A percentile compares a stretch with the other conserved stretches of the same genome.
Conservation (phyloP, 1,139 yeast species). For the Protomyces lactucae-debilis region DNA sequence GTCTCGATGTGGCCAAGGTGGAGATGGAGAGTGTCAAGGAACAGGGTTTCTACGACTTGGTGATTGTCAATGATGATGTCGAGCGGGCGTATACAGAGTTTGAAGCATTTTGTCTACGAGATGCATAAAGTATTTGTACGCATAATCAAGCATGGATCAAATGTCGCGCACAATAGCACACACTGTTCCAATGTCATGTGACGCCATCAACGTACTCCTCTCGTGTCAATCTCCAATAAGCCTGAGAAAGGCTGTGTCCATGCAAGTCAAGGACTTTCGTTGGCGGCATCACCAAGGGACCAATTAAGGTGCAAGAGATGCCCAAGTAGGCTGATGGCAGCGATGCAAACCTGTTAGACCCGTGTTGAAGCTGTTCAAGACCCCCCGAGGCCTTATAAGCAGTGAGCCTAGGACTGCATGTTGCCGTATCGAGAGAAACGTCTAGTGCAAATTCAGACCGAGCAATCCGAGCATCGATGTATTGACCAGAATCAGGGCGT, state of each 20-base stretch:
- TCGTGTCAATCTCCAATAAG: background rate
- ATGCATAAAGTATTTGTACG: background rate
- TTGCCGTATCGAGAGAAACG: too few relatives aligned
- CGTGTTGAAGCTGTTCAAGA: too few relatives aligned
- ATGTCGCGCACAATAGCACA: background rate
- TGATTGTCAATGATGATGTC: slow-evolving; percentile 84
- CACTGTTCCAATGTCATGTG: background rate
- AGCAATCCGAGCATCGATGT: too few relatives aligned
- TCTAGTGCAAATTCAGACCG: too few relatives aligned
- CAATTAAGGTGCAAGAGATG: too few relatives aligned
- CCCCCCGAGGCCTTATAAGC: too few relatives aligned
- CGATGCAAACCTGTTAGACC: too few relatives aligned
- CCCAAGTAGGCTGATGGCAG: too few relatives aligned
- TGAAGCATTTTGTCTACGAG: slow-evolving; percentile 59
- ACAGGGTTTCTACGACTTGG: slow-evolving; percentile 82
- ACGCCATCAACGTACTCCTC: background rate
- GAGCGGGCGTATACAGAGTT: slow-evolving; percentile 81
- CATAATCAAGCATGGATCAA: background rate
- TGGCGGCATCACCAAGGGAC: too few relatives aligned
- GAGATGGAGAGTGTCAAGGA: slow-evolving; percentile 84
- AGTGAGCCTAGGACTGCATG: too few relatives aligned
- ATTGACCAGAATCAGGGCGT: too few relatives aligned
- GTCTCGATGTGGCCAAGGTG: slow-evolving; percentile 77
- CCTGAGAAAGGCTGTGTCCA: background rate
- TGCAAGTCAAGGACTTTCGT: too few relatives aligned